Percentiles rank a stretch among this genome's conserved stretches.
phyloP scores from a whole-genome alignment of 257 asterid genomes.

The Haberlea rhodopensis region DNA sequence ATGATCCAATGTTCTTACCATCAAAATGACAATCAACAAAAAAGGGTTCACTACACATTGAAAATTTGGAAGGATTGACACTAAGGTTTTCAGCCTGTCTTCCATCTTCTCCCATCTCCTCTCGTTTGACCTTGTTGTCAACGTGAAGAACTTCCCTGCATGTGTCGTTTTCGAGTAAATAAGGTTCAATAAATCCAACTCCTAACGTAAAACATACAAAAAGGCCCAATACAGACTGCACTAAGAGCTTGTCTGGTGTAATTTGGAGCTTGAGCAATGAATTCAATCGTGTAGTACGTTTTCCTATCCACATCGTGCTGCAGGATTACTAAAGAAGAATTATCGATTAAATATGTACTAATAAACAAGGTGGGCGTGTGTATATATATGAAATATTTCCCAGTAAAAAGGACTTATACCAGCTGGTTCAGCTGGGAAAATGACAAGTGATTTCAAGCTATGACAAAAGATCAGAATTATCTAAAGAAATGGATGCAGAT shows the following conservation, averaged over 20 bases:
- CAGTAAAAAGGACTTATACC: background rate
- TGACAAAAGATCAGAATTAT: too few species aligned
- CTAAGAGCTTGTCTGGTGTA: slow-evolving; percentile 87
- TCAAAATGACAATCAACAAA: slow-evolving; percentile 18
- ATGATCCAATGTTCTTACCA: slow-evolving; percentile 14
- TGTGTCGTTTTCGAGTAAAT: too few species aligned
- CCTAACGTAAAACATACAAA: background rate
- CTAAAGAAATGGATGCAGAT: too few species aligned
- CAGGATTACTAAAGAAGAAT: slow-evolving; percentile 24
- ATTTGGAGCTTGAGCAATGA: slow-evolving; percentile 72
- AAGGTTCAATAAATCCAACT: slow-evolving; percentile 10
- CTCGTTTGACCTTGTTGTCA: slow-evolving; percentile 88
- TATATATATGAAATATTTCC: background rate
- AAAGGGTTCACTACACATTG: slow-evolving; percentile 37
- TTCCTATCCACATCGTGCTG: slow-evolving; percentile 77
- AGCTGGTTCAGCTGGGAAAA: background rate
- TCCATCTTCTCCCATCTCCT: slow-evolving; percentile 95
- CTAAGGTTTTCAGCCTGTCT: slow-evolving; percentile 71
- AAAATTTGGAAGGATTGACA: slow-evolving; percentile 73
- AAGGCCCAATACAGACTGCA: slow-evolving; percentile 67
- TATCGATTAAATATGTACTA: slow-evolving; percentile 12
- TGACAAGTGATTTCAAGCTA: too few species aligned
- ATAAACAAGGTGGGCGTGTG: slow-evolving; percentile 1
- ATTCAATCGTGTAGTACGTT: slow-evolving; percentile 74
- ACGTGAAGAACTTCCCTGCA: slow-evolving; percentile 84